Conservation (phyloP, 2,329 filamentous ascomycete species). For the Tolypocladium album region DNA sequence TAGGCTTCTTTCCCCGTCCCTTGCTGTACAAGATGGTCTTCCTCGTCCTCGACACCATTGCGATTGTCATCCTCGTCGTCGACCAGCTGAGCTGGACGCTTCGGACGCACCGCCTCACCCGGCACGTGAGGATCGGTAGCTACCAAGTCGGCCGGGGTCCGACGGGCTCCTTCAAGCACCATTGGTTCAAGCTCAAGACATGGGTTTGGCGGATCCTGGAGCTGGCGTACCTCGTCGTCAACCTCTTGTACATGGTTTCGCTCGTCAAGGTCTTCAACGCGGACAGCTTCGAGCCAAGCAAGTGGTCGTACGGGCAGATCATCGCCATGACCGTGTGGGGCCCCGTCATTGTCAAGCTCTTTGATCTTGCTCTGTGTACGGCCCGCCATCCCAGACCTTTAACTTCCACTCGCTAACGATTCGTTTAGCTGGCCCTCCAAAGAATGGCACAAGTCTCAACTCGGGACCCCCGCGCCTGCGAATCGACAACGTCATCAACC, state of each 20-base stretch:
- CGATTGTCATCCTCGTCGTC: constrained; percentile 20
- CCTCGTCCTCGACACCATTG: constrained; percentile 22
- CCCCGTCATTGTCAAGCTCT: constrained; percentile 27
- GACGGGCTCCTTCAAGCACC: constrained; percentile 13
- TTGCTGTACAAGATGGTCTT: constrained; percentile 26
- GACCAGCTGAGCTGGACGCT: constrained; percentile 26
- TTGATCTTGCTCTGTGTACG: constrained; percentile 26
- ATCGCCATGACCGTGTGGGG: constrained; percentile 29
- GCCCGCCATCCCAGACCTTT: not conserved
- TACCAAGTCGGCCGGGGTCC: constrained; percentile 21
- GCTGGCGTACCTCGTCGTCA: constrained; percentile 23
- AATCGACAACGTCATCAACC: constrained; percentile 28
- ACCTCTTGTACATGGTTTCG: constrained; percentile 26
- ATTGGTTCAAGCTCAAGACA: constrained; percentile 16
- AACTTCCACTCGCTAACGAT: constrained; percentile 8
- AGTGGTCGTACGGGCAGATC: constrained; percentile 27
- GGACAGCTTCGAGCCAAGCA: constrained; percentile 23
- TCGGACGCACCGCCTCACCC: constrained; percentile 21
- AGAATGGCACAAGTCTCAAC: constrained; percentile 23
- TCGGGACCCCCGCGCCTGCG: constrained; percentile 25
- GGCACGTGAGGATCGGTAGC: constrained; percentile 17
- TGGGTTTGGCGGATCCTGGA: constrained; percentile 25
- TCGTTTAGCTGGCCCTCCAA: constrained; percentile 22
- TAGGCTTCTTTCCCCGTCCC: constrained; percentile 26
- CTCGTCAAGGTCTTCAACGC: constrained; percentile 22